A percentile compares a stretch with the other conserved stretches of the same genome.
Evolutionary conservation across 106 monocot species (phyloP).

Genomic region (Allium cepa): DNA sequence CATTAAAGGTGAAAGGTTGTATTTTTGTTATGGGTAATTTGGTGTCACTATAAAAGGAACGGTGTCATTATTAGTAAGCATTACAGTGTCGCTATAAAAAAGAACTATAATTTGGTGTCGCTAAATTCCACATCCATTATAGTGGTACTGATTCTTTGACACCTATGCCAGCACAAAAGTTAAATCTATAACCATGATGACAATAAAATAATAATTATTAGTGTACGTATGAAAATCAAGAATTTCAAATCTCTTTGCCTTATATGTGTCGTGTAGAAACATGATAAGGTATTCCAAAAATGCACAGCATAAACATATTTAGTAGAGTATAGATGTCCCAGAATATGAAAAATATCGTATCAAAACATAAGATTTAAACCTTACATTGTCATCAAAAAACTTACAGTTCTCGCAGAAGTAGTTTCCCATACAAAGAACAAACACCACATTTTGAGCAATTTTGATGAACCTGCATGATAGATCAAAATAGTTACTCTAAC

Average conservation of each 20-base stretch:
- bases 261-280: too few relatives aligned
- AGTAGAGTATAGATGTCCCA: too few relatives aligned
- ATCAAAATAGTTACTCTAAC: not conserved
- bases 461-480: constrained; percentile 42
- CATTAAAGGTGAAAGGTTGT: too few relatives aligned
- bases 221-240: not conserved
- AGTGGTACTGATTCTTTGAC: constrained; percentile 76
- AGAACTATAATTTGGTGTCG: too few relatives aligned
- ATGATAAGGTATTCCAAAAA: too few relatives aligned
- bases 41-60: too few relatives aligned
- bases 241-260: too few relatives aligned
- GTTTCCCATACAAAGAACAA: constrained; percentile 61
- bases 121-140: constrained; percentile 74
- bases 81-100: too few relatives aligned
- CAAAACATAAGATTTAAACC: not conserved
- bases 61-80: too few relatives aligned
- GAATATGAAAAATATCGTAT: too few relatives aligned
- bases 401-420: constrained; percentile 80
- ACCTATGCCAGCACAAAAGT: constrained; percentile 17
- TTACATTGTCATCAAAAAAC: constrained; percentile 83
- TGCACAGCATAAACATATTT: too few relatives aligned
- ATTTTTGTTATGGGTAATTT: too few relatives aligned
- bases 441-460: constrained; percentile 57
- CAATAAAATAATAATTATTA: not conserved
- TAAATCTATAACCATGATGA: not conserved